Percentiles rank a stretch among this genome's conserved stretches.
These are phyloP conservation scores for Colletotrichum sp. DNA, from an alignment of 2,329 filamentous ascomycete genomes.

Conservation along the genomic window DNA sequence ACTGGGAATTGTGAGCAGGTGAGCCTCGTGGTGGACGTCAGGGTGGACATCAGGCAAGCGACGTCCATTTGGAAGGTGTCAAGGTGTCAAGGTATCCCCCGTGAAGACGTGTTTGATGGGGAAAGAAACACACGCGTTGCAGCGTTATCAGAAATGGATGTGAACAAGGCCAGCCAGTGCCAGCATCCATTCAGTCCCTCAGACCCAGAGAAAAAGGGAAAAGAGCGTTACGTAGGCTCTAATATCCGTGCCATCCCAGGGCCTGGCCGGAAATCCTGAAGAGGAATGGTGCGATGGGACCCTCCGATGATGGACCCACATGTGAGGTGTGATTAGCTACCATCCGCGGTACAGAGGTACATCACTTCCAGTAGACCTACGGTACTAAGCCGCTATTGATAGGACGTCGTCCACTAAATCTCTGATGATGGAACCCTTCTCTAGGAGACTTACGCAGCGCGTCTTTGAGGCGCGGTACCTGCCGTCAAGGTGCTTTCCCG, in stretches of 20 bases:
- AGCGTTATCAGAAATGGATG: not conserved
- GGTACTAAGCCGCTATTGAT: conserved; percentile 9
- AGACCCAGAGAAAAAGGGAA: not conserved
- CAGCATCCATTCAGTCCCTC: not conserved
- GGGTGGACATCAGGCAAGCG: not conserved
- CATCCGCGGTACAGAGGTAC: not conserved
- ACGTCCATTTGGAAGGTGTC: not conserved
- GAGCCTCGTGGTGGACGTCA: not conserved
- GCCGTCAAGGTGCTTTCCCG: not conserved
- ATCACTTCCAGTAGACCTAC: no score
- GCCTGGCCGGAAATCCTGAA: not conserved
- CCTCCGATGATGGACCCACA: not conserved
- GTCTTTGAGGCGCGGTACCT: not conserved
- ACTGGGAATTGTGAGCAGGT: not conserved
- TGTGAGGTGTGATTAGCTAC: not conserved
- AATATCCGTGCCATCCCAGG: conserved; percentile 14
- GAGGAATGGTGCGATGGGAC: not conserved
- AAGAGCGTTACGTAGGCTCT: conserved; percentile 15
- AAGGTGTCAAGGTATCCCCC: not conserved
- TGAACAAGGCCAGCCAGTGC: not conserved
- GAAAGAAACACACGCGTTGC: not conserved
- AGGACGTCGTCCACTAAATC: not conserved
- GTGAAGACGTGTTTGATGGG: not conserved
- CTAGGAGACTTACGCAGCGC: conserved; percentile 1
- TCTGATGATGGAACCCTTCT: not conserved